These are phyloP conservation scores for Pseudogymnoascus sp. DNA, from an alignment of 2,329 filamentous ascomycete genomes.

Conservation along the genomic window DNA sequence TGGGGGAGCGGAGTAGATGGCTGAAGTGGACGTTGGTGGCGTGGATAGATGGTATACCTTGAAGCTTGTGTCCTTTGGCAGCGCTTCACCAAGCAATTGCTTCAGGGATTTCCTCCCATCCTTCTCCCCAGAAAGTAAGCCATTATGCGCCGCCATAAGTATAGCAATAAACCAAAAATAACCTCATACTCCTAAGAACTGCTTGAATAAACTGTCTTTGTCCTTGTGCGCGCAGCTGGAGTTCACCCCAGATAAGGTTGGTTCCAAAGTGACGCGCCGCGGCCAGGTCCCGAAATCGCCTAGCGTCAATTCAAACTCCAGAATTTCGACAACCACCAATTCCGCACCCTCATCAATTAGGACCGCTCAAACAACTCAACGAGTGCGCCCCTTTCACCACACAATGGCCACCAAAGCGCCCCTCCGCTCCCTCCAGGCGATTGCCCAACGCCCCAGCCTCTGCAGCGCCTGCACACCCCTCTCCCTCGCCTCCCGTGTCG, in stretches of 20 bases:
- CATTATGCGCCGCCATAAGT: slow-evolving; percentile 26
- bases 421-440: slow-evolving; percentile 32
- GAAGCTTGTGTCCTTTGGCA: slow-evolving; percentile 52
- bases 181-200: slow-evolving; percentile 2
- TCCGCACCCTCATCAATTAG: background rate
- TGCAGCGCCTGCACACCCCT: slow-evolving; percentile 14
- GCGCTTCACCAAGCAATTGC: slow-evolving; percentile 26
- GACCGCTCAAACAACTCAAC: background rate
- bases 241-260: background rate
- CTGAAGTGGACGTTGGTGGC: slow-evolving; percentile 63
- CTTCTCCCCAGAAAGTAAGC: slow-evolving; percentile 16
- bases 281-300: background rate
- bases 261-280: slow-evolving; percentile 1
- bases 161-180: slow-evolving; percentile 15
- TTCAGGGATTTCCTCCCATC: slow-evolving; percentile 22
- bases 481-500: background rate
- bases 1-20: slow-evolving; percentile 74
- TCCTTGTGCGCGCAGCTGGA: background rate
- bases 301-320: slow-evolving; percentile 7
- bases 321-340: slow-evolving; percentile 9
- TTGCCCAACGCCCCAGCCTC: slow-evolving; percentile 22
- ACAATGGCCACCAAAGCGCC: slow-evolving; percentile 43
- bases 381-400: slow-evolving; percentile 1
- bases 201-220: background rate
- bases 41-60: slow-evolving; percentile 83